Percentiles rank a stretch among this genome's conserved stretches.
Evolutionary conservation across 2,329 filamentous ascomycete species (phyloP).

Genomic region (Westerdykella ornata): DNA sequence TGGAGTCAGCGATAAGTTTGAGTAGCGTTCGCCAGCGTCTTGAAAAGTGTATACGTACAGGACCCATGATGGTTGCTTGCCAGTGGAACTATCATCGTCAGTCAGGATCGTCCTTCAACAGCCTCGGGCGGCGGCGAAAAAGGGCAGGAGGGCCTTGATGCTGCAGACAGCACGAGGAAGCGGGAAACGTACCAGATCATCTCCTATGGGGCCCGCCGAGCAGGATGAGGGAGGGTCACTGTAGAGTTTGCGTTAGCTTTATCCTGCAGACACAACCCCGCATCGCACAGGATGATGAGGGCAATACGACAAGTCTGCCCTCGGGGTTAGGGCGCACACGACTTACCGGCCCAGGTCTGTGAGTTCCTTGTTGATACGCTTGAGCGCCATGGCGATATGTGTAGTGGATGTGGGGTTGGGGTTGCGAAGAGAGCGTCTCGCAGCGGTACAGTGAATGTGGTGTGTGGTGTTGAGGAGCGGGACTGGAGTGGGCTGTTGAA

Average conservation of each 20-base stretch:
- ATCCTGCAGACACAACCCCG: conserved; percentile 17
- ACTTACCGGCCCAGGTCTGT: conserved; percentile 78
- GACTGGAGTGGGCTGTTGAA: conserved; percentile 27
- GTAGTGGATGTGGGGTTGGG: conserved; percentile 17
- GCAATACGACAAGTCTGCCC: conserved; percentile 23
- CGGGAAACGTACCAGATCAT: conserved; percentile 79
- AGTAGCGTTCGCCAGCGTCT: conserved; percentile 1
- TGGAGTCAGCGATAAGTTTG: conserved; percentile 24
- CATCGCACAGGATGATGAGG: conserved; percentile 35
- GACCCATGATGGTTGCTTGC: conserved; percentile 99
- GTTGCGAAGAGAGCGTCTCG: conserved; percentile 9
- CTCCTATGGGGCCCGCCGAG: conserved; percentile 92
- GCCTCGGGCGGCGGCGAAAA: conserved; percentile 6
- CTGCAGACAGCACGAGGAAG: conserved; percentile 5
- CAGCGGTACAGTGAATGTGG: background rate
- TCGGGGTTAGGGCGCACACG: conserved; percentile 12
- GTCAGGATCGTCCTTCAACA: conserved; percentile 24
- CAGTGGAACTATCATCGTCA: conserved; percentile 76
- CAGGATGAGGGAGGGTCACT: conserved; percentile 98
- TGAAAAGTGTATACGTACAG: conserved; percentile 60
- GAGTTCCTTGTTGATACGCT: conserved; percentile 93
- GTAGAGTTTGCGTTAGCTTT: conserved; percentile 30
- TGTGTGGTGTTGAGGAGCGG: conserved; percentile 11
- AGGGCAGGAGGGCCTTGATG: conserved; percentile 4
- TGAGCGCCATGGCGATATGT: conserved; percentile 63